Conservation (phyloP, 2,329 filamentous ascomycete species). For the Pseudocercospora fuligena region DNA sequence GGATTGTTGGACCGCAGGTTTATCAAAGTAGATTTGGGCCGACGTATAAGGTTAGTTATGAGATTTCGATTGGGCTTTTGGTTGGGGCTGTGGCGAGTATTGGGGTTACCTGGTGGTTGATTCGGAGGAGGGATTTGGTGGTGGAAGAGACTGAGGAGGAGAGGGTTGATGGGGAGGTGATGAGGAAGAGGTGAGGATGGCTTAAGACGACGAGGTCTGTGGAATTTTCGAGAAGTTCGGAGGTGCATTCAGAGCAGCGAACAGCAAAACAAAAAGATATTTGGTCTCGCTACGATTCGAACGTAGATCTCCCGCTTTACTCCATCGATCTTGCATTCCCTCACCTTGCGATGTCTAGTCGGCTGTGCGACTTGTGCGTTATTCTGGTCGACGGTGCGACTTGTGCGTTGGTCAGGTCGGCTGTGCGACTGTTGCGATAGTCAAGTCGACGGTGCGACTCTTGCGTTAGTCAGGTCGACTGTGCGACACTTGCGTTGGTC, state of each 20-base stretch:
- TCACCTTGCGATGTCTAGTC: not conserved
- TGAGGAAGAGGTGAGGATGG: not conserved
- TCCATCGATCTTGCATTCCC: not conserved
- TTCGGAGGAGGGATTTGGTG: slow-evolving; percentile 15
- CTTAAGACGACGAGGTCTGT: not conserved
- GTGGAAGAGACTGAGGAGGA: not conserved
- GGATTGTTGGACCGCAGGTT: slow-evolving; percentile 49
- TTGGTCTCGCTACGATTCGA: not conserved
- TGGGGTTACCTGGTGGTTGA: slow-evolving; percentile 29
- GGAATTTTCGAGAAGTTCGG: not conserved
- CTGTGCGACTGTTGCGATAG: too few species aligned
- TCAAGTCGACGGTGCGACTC: too few species aligned
- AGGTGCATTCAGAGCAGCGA: not conserved
- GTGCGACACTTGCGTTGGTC: too few species aligned
- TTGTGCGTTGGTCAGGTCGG: too few species aligned
- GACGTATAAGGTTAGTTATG: slow-evolving; percentile 46
- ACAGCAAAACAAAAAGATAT: not conserved
- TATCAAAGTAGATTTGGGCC: slow-evolving; percentile 49
- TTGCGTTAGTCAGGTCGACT: too few species aligned
- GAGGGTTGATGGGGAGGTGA: not conserved
- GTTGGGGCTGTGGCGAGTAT: slow-evolving; percentile 34
- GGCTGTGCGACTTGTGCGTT: not conserved
- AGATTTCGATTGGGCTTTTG: slow-evolving; percentile 43
- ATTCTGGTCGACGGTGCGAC: too few species aligned
- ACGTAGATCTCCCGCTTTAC: not conserved